Evolutionary conservation across 2,329 filamentous ascomycete genomes (phyloP).

Genomic region (Nemania serpens): DNA sequence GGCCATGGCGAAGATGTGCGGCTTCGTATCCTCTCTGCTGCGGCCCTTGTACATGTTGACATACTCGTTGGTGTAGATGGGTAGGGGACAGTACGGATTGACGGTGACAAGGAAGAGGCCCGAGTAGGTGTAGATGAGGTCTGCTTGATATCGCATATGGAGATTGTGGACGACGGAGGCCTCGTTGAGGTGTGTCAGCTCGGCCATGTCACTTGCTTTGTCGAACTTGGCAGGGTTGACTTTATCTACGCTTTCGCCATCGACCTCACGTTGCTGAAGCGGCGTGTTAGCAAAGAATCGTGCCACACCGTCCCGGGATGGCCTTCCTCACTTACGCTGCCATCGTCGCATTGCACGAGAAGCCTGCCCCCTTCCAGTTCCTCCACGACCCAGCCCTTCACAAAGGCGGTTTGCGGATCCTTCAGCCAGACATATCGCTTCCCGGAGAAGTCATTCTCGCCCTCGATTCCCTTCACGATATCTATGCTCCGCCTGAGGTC

Average conservation of each 20-base stretch:
- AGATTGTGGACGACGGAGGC: slow-evolving; percentile 97
- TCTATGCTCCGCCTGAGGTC: slow-evolving; percentile 66
- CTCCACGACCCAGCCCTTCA: slow-evolving; percentile 89
- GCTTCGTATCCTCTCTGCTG: slow-evolving; percentile 89
- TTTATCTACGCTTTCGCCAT: slow-evolving; percentile 89
- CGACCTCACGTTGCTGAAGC: slow-evolving; percentile 79
- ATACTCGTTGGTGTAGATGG: slow-evolving; percentile 96
- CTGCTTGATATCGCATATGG: slow-evolving; percentile 90
- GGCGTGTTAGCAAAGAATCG: slow-evolving; percentile 1
- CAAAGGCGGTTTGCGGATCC: slow-evolving; percentile 84
- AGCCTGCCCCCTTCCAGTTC: slow-evolving; percentile 72
- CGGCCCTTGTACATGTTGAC: slow-evolving; percentile 97
- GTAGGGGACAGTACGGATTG: slow-evolving; percentile 92
- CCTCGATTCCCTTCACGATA: slow-evolving; percentile 76
- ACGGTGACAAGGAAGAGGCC: slow-evolving; percentile 95
- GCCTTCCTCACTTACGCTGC: slow-evolving; percentile 65
- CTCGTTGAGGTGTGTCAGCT: slow-evolving; percentile 96
- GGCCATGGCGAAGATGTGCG: slow-evolving; percentile 97
- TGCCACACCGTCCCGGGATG: slow-evolving; percentile 23
- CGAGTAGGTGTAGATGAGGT: slow-evolving; percentile 98
- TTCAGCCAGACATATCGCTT: slow-evolving; percentile 98
- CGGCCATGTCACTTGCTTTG: slow-evolving; percentile 99
- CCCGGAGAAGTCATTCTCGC: slow-evolving; percentile 97
- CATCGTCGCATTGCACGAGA: slow-evolving; percentile 91
- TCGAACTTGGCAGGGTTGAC: slow-evolving; percentile 99